Evolutionary conservation across 768 basidiomycete species (phyloP), one percentile per base, ranked within the genome.

Genomic region (Tylopilus plumbeoviolaceoides): DNA sequence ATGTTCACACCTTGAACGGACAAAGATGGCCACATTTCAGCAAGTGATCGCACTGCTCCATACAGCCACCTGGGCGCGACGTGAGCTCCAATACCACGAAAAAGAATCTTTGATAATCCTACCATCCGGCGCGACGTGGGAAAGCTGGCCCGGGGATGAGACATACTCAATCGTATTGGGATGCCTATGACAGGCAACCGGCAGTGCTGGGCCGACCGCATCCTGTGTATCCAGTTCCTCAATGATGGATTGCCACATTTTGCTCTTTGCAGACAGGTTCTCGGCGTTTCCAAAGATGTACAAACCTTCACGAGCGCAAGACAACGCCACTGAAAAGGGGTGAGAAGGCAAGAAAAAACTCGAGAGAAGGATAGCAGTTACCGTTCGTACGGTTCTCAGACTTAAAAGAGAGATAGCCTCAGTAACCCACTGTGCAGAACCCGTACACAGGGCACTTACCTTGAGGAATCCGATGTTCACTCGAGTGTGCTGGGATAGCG

Each of bases 301-400:
- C 2, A 91, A 70, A 5, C 89, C 89, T 54, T 91, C 81, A 45
- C 80, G 78, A 5, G 89, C 88, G 20, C 89, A 76, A 20, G 87
- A 89, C 5, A 91, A 64, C 0, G 89, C 86, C 39, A 90, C 89
- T 75, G 54, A 18, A 20, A 30, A 48, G 51, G 9, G 46, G 56
- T 33, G 10, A 51, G 55, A 23, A n/a, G 28, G n/a, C 5, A 1
- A 31, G 20, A 3, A n/a, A 14, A 10, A 4, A 11, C 25, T 15
- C 17, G 6, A 12, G 11, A 15, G 18, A 33, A 5, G 23, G 10
- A 7, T 8, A 31, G 42, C n/a, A n/a, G n/a, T 44, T 61, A 76
- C 76, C 78, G 47, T 83, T 83, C 2, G 75, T 80, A 28, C 79
- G 70, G 57, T 83, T 83, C 50, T 75, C 72, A 1, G 80, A 82